These are phyloP conservation scores for Daldinia concentrica DNA, from an alignment of 495 filamentous ascomycete species.

Conservation along the genomic window DNA sequence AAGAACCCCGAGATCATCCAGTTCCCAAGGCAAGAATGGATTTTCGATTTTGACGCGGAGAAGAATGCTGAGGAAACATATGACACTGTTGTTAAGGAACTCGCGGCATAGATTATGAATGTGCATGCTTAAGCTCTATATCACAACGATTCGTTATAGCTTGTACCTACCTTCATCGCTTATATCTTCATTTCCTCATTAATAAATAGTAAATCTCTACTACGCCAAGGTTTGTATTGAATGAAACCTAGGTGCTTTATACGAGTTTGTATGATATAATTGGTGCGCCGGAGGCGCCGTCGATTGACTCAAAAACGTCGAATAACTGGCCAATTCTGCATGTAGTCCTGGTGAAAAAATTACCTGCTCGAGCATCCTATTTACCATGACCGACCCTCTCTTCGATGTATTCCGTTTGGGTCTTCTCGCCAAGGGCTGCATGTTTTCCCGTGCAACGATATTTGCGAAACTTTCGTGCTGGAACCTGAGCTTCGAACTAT, in stretches of 20 bases:
- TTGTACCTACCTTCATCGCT: too few relatives aligned
- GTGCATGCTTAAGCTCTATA: background rate
- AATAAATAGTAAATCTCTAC: too few relatives aligned
- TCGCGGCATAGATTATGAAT: conserved; percentile 12
- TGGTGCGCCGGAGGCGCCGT: background rate
- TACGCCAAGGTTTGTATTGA: too few relatives aligned
- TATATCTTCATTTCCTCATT: too few relatives aligned
- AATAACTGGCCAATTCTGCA: background rate
- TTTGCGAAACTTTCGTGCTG: conserved; percentile 58
- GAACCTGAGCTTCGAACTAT: conserved; percentile 57
- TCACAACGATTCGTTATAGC: background rate
- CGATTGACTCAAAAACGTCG: too few relatives aligned
- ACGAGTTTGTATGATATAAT: background rate
- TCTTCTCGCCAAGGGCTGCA: conserved; percentile 34
- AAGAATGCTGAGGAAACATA: conserved; percentile 64
- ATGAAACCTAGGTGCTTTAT: too few relatives aligned
- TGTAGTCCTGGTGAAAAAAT: background rate
- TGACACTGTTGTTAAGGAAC: conserved; percentile 50
- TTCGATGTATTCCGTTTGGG: conserved; percentile 33
- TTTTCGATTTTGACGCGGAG: conserved; percentile 65
- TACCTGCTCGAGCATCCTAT: background rate
- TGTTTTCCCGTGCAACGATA: conserved; percentile 53
- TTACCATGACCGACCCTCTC: conserved; percentile 5
- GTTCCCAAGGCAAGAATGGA: conserved; percentile 66
- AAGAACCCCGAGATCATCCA: conserved; percentile 61